Evolutionary conservation across 2,329 filamentous ascomycete species (phyloP).

Genomic region (Hypoxylon sp.): DNA sequence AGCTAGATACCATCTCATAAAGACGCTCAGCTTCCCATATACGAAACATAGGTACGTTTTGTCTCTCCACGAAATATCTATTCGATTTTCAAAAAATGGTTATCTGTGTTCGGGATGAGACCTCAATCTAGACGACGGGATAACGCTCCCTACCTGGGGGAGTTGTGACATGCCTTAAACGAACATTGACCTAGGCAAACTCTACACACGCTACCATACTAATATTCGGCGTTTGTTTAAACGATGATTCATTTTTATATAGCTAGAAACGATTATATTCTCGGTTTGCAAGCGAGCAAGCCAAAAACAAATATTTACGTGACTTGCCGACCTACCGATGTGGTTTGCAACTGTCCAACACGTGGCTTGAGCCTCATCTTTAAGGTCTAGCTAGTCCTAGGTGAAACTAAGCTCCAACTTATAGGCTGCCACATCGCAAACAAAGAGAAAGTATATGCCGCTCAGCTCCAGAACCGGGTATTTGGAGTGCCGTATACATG

Average conservation of each 20-base stretch:
- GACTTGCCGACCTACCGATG: too few species aligned
- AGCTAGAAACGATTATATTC: background rate
- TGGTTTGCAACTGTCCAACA: background rate
- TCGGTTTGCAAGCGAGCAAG: background rate
- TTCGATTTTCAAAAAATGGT: too few species aligned
- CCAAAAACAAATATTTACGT: slow-evolving; percentile 1
- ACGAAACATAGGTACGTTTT: background rate
- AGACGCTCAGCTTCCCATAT: background rate
- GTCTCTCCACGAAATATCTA: background rate
- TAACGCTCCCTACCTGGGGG: background rate
- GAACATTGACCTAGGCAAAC: background rate
- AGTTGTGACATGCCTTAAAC: background rate
- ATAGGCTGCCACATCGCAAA: background rate
- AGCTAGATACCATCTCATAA: background rate
- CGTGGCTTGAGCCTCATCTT: slow-evolving; percentile 21
- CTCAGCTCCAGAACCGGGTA: background rate
- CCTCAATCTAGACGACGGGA: background rate
- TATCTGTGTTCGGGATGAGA: background rate
- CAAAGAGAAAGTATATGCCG: background rate
- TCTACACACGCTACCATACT: background rate
- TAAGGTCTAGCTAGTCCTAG: background rate
- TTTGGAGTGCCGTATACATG: background rate
- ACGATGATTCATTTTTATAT: background rate
- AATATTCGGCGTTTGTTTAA: background rate
- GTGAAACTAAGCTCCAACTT: background rate